phyloP scores from a whole-genome alignment of 2,329 filamentous ascomycete genomes.

The Talaromyces amestolkiae region DNA sequence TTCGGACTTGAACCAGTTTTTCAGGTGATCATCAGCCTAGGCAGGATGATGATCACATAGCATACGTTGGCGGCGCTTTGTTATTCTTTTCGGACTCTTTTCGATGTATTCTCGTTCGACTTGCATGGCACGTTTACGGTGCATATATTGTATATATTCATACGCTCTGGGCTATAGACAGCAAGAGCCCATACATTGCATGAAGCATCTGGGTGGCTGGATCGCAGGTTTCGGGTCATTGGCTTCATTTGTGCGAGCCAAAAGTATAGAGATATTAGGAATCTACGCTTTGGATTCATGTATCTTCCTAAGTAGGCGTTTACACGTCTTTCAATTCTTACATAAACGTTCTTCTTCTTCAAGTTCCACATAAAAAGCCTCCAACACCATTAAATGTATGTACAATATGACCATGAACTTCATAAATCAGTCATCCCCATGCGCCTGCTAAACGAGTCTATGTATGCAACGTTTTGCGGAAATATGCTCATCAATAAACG shows the following conservation, averaged over 20 bases:
- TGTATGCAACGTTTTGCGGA: too few relatives aligned
- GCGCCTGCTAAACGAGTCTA: not conserved
- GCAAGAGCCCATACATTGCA: not conserved
- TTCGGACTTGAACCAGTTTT: conserved; percentile 27
- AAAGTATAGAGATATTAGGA: not conserved
- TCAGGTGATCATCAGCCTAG: not conserved
- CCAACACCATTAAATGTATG: conserved; percentile 8
- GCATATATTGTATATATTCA: not conserved
- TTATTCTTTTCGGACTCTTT: not conserved
- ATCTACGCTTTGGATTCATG: not conserved
- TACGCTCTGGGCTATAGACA: not conserved
- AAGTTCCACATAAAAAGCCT: not conserved
- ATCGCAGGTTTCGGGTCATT: not conserved
- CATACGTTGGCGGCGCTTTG: conserved; percentile 2
- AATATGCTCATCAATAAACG: conserved; percentile 55
- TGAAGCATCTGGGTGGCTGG: not conserved
- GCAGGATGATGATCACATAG: not conserved
- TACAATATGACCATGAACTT: not conserved
- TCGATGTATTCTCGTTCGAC: not conserved
- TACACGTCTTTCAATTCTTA: not conserved
- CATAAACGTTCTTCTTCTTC: not conserved
- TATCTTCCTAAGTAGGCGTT: not conserved
- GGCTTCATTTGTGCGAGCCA: not conserved
- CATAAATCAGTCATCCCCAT: not conserved
- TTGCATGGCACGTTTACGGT: not conserved